A percentile compares a stretch with the other conserved stretches of the same genome.
Conservation (phyloP, 1,139 yeast species). For the Taiozyma sp. region DNA sequence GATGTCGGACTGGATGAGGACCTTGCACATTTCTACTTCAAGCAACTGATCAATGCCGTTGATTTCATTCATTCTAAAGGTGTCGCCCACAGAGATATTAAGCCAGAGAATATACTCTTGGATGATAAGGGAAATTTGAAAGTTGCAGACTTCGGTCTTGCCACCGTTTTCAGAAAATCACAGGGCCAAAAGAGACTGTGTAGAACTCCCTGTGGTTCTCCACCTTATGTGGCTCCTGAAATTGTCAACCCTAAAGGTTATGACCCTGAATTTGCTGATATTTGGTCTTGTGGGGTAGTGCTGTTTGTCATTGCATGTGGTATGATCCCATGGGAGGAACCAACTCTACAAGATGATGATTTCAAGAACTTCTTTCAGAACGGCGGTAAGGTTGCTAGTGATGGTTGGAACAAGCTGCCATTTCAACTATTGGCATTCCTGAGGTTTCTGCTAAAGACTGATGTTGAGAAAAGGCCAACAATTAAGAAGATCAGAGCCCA, state of each 20-base stretch:
- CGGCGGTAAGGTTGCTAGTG: constrained; percentile 38
- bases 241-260: constrained; percentile 41
- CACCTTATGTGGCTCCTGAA: constrained; percentile 74
- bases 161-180: constrained; percentile 46
- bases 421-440: constrained; percentile 44
- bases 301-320: constrained; percentile 56
- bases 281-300: constrained; percentile 65
- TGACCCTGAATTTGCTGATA: constrained; percentile 49
- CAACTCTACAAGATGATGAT: constrained; percentile 43
- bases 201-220: constrained; percentile 58
- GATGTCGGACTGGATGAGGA: constrained; percentile 65
- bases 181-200: constrained; percentile 55
- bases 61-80: constrained; percentile 61
- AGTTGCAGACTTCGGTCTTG: constrained; percentile 65
- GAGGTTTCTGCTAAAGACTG: constrained; percentile 43
- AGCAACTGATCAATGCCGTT: constrained; percentile 54
- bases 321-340: constrained; percentile 65
- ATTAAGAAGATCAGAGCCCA: constrained; percentile 39
- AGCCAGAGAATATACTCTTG: constrained; percentile 82
- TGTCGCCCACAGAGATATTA: constrained; percentile 84
- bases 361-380: constrained; percentile 37
- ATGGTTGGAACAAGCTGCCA: constrained; percentile 51
- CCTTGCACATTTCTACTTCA: constrained; percentile 64
- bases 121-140: constrained; percentile 64
- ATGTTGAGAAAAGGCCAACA: constrained; percentile 37